Evolutionary conservation across 2,329 filamentous ascomycete genomes (phyloP).

Genomic region (Ramularia endophylla): DNA sequence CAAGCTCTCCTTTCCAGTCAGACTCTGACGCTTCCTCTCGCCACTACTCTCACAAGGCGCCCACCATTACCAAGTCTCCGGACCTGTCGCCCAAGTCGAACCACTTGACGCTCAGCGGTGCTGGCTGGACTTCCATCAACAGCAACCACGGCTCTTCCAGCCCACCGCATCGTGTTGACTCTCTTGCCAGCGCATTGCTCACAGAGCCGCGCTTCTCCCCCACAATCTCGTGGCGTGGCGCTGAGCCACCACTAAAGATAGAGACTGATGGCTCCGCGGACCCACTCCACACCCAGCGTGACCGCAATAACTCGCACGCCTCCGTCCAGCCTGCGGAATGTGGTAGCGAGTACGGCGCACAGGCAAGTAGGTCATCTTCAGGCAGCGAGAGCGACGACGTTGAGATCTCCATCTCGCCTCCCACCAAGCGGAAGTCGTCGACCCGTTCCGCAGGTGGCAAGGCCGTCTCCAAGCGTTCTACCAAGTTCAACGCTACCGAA

Average conservation of each 20-base stretch:
- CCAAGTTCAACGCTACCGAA: constrained; percentile 17
- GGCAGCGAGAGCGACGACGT: constrained; percentile 18
- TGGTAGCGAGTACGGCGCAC: constrained; percentile 2
- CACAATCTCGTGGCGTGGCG: constrained; percentile 17
- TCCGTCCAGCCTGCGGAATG: not conserved
- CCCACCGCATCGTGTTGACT: constrained; percentile 4
- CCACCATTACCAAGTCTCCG: constrained; percentile 15
- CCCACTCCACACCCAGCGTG: constrained; percentile 3
- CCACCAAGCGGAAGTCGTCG: constrained; percentile 6
- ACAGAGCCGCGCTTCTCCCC: constrained; percentile 17
- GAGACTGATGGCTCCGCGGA: not conserved
- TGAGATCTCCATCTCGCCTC: constrained; percentile 11
- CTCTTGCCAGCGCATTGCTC: constrained; percentile 15
- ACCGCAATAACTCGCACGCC: constrained; percentile 6
- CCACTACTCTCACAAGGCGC: constrained; percentile 9
- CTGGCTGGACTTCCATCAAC: constrained; percentile 27
- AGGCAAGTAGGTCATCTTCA: constrained; percentile 5
- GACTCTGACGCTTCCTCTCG: constrained; percentile 10
- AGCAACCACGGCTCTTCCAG: constrained; percentile 3
- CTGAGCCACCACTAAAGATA: constrained; percentile 2
- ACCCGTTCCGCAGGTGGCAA: not conserved
- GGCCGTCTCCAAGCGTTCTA: not conserved
- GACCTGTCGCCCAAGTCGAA: constrained; percentile 28
- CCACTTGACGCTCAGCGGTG: constrained; percentile 1
- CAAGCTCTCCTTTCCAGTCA: constrained; percentile 22